These are phyloP conservation scores for Pleomassaria siparia DNA, from an alignment of 2,329 filamentous ascomycete species.

Conservation along the genomic window DNA sequence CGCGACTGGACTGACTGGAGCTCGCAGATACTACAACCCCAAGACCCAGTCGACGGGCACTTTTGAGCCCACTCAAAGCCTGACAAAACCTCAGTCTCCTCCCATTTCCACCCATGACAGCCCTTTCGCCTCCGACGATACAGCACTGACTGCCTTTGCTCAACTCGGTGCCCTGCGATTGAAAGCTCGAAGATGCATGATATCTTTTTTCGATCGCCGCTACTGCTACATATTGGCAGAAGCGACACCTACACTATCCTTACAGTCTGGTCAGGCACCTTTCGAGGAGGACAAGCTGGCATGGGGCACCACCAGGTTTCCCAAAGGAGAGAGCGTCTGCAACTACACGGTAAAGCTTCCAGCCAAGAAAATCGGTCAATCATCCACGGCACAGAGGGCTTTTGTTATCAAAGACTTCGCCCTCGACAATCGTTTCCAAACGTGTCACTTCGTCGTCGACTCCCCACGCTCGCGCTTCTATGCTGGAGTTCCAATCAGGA, in stretches of 20 bases:
- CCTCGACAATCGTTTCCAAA: conserved; percentile 43
- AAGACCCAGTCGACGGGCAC: conserved; percentile 12
- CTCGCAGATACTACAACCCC: conserved; percentile 31
- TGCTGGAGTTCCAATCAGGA: conserved; percentile 63
- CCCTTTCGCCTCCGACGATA: conserved; percentile 31
- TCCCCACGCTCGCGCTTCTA: conserved; percentile 50
- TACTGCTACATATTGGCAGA: conserved; percentile 42
- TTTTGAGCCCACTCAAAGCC: background rate
- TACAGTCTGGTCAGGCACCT: conserved; percentile 30
- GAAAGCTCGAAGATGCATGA: conserved; percentile 37
- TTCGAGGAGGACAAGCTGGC: conserved; percentile 30
- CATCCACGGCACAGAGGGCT: conserved; percentile 22
- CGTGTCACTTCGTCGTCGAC: conserved; percentile 34
- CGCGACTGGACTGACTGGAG: conserved; percentile 5
- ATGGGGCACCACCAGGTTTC: conserved; percentile 37
- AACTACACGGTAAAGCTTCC: conserved; percentile 36
- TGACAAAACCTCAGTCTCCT: too few species aligned
- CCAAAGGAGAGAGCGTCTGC: conserved; percentile 37
- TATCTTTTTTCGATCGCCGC: conserved; percentile 43
- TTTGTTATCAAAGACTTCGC: conserved; percentile 37
- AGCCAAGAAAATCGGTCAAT: conserved; percentile 16
- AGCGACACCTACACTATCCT: conserved; percentile 33
- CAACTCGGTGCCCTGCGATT: conserved; percentile 43
- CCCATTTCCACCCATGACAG: too few species aligned
- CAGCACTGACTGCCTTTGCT: conserved; percentile 40